Conservation (phyloP, 371 early-diverging fungal species). For the Dentiscutata heterogama region DNA sequence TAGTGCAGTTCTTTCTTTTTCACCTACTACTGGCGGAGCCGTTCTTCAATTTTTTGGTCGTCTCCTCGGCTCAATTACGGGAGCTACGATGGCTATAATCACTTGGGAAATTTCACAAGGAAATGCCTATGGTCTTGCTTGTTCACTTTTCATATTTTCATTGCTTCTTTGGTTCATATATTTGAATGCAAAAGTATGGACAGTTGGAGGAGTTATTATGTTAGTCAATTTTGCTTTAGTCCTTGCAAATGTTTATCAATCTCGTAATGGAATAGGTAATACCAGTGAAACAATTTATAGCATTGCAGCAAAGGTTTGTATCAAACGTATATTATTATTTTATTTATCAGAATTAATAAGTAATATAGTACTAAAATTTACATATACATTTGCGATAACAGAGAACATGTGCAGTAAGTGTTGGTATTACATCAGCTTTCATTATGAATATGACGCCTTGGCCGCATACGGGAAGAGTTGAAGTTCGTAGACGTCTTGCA, state of each 20-base stretch:
- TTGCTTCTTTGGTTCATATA: conserved; percentile 27
- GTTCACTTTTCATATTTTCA: conserved; percentile 9
- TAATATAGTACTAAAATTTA: background rate
- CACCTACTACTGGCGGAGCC: conserved; percentile 30
- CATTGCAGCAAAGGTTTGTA: conserved; percentile 23
- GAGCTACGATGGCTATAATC: conserved; percentile 22
- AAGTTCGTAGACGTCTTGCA: conserved; percentile 33
- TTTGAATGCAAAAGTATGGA: conserved; percentile 26
- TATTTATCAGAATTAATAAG: background rate
- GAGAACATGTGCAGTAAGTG: conserved; percentile 15
- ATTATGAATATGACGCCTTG: conserved; percentile 36
- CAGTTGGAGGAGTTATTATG: conserved; percentile 38
- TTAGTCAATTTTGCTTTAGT: conserved; percentile 31
- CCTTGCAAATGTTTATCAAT: conserved; percentile 30
- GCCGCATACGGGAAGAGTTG: conserved; percentile 38
- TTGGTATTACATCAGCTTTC: conserved; percentile 25
- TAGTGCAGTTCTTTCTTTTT: conserved; percentile 18
- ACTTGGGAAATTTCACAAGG: conserved; percentile 15
- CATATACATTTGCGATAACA: background rate
- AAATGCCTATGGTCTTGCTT: background rate
- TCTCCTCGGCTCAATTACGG: background rate
- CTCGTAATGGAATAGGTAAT: conserved; percentile 4
- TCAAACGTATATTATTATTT: background rate
- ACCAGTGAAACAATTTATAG: background rate
- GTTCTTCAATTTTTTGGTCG: conserved; percentile 38